Percentiles rank a stretch among this genome's conserved stretches.
Evolutionary conservation across 2,329 filamentous ascomycete species (phyloP).

Genomic region (Pyrenophora graminea): DNA sequence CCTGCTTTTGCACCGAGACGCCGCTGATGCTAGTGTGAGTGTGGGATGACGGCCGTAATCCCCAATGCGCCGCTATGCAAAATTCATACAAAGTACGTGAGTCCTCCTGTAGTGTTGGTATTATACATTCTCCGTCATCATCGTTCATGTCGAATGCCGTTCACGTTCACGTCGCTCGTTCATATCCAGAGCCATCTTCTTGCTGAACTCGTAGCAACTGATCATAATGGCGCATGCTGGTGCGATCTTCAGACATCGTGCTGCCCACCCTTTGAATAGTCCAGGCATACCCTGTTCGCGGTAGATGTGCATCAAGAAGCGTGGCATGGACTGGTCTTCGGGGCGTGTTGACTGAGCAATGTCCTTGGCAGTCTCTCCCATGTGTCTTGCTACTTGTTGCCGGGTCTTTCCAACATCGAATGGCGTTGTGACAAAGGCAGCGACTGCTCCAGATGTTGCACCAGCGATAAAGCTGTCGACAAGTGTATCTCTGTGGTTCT

Average conservation of each 20-base stretch:
- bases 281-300: conserved; percentile 78
- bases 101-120: background rate
- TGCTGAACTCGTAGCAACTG: conserved; percentile 94
- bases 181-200: conserved; percentile 77
- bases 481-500: conserved; percentile 77
- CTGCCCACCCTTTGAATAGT: conserved; percentile 89
- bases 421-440: conserved; percentile 86
- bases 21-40: conserved; percentile 12
- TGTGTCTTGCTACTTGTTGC: conserved; percentile 78
- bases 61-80: conserved; percentile 13
- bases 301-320: conserved; percentile 90
- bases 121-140: background rate
- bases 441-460: conserved; percentile 78
- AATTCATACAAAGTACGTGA: conserved; percentile 2
- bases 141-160: conserved; percentile 19
- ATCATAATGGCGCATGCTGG: conserved; percentile 99
- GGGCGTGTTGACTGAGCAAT: conserved; percentile 56
- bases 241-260: conserved; percentile 89
- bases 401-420: conserved; percentile 98
- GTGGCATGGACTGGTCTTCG: conserved; percentile 77
- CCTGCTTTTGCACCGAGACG: conserved; percentile 3
- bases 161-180: conserved; percentile 61
- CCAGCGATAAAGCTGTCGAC: conserved; percentile 88
- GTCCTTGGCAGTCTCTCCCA: conserved; percentile 44
- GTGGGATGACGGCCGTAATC: conserved; percentile 1